These are phyloP conservation scores for Vaccinium corymbosum DNA, from an alignment of 148 eudicot species.

Conservation along the genomic window DNA sequence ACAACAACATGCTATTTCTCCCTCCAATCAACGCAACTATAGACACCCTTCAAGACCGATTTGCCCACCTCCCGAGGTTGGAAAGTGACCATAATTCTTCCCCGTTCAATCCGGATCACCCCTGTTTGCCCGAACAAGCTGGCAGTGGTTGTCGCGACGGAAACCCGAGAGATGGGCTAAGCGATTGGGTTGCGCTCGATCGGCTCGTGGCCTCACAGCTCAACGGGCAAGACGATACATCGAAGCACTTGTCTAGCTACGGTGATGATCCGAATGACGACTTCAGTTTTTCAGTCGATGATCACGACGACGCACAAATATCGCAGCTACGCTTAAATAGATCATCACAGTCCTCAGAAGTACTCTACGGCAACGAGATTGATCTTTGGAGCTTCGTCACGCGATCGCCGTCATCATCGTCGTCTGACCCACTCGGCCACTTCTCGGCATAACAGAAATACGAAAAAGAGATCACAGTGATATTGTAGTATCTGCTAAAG, in stretches of 20 bases:
- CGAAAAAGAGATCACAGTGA: background rate
- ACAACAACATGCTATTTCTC: constrained; percentile 8
- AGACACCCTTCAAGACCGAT: constrained; percentile 6
- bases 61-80: constrained; percentile 40
- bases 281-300: constrained; percentile 24
- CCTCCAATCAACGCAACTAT: constrained; percentile 1
- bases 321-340: background rate
- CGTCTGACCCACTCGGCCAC: constrained; percentile 34
- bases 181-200: constrained; percentile 46
- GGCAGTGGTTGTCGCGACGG: background rate
- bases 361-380: constrained; percentile 14
- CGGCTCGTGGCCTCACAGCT: constrained; percentile 56
- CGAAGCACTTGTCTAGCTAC: constrained; percentile 23
- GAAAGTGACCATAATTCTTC: constrained; percentile 2
- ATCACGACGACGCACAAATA: constrained; percentile 10
- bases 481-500: constrained; percentile 7
- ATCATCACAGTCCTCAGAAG: constrained; percentile 3
- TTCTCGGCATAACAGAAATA: constrained; percentile 26
- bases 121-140: background rate
- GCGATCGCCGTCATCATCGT: constrained; percentile 29
- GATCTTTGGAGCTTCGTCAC: constrained; percentile 31
- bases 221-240: constrained; percentile 31
- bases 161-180: background rate
- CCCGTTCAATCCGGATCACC: background rate
- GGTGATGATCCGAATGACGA: constrained; percentile 1